Evolutionary conservation across 176 grass and related monocot genomes (phyloP), one percentile per base, ranked within the genome.

Genomic region (Ensete glaucum): DNA sequence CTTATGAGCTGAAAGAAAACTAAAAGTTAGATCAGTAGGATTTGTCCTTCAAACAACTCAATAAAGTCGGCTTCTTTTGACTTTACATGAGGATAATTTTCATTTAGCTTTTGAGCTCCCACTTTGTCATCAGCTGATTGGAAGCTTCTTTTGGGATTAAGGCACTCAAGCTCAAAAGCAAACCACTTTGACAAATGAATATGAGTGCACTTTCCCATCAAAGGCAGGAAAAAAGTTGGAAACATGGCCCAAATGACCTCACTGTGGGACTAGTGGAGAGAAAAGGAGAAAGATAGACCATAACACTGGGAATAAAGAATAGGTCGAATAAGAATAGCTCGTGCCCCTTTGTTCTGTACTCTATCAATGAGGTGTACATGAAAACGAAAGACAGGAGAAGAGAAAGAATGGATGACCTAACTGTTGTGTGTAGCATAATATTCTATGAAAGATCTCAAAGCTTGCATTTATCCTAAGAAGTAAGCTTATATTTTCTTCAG

Each of bases 151-250:
- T n/a, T 21, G 3, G 17, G 57, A 60, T n/a, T 8, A 19, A 60
- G n/a, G 57, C 57, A 60, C 57, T 60, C 57, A 60, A 17, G 57
- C 57, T 8, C 16, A 60, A 60, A 60, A 88, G 57, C 57, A n/a
- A 60, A 60, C 57, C 57, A 60, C 57, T 60, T 60, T 60, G 15
- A 19, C 57, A 76, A 76, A 82, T 80, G 82, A 77, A 73, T 29
- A 29, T 72, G 65, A 59, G 56, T 59, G 56, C 56, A 3, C 56
- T 59, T 59, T 59, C 57, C 17, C 57, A 60, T 77, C 84, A 80
- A 83, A 90, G 74, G 12, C 20, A 11, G 25, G 64, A 29, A 43
- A 66, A 66, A 29, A 67, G 62, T 65, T 27, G 76, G 52, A 86
- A 76, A 52, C 72, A 80, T 34, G 19, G 11, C n/a, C 57, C 57